Evolutionary conservation across 2,329 filamentous ascomycete species (phyloP).

Genomic region (Helotiales sp.): DNA sequence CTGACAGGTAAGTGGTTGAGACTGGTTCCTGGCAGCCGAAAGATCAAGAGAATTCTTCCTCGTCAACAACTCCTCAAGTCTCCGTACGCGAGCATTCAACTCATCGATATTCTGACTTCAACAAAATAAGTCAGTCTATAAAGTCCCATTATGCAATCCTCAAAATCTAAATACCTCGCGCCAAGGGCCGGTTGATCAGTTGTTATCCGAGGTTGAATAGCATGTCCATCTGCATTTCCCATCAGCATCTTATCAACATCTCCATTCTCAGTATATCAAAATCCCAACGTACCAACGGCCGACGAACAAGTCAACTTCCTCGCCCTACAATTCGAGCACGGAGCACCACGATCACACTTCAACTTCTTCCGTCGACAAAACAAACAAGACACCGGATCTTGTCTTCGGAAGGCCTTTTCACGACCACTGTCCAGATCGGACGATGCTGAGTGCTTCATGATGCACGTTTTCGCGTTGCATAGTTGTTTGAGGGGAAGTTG

Average conservation of each 20-base stretch:
- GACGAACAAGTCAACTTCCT: conserved; percentile 22
- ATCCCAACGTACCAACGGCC: background rate
- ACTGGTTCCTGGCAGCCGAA: background rate
- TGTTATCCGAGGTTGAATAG: background rate
- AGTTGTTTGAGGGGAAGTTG: background rate
- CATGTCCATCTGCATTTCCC: background rate
- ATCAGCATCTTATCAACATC: background rate
- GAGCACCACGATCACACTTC: conserved; percentile 36
- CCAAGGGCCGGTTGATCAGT: background rate
- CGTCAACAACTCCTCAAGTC: conserved; percentile 29
- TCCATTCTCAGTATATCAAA: too few relatives aligned
- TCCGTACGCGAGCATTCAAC: conserved; percentile 27
- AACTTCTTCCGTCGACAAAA: conserved; percentile 37
- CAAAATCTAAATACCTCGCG: background rate
- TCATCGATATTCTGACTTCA: conserved; percentile 28
- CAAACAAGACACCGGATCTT: conserved; percentile 37
- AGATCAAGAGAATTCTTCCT: background rate
- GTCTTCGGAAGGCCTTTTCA: conserved; percentile 29
- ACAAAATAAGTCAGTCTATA: background rate
- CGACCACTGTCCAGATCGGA: conserved; percentile 2
- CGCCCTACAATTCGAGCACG: conserved; percentile 38
- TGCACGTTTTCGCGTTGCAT: background rate
- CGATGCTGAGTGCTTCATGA: conserved; percentile 3
- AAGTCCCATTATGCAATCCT: background rate
- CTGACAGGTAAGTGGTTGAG: background rate